Conservation (phyloP, 1,284 basidiomycete genomes). For the Ganoderma lingzhi region DNA sequence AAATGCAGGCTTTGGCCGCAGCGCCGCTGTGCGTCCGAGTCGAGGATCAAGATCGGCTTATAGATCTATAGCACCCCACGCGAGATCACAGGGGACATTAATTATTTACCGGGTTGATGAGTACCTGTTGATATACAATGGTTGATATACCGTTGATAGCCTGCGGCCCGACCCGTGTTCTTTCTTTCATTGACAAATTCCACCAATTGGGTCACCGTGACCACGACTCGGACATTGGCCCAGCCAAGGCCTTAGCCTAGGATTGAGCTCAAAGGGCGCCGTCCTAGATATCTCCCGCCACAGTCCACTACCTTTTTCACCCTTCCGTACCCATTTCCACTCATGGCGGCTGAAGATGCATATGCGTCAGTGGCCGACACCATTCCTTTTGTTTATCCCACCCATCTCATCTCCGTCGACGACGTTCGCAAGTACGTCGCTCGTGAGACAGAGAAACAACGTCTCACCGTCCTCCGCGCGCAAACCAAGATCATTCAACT, state of each 20-base stretch:
- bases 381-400: neutral
- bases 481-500: neutral
- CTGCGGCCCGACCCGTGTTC: no score
- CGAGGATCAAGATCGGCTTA: neutral
- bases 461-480: neutral
- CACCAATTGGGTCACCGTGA: no score
- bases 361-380: neutral
- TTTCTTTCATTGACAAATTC: no score
- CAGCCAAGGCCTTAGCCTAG: no score
- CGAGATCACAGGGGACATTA: neutral
- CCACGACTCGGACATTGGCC: no score
- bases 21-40: neutral
- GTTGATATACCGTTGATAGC: no score
- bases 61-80: constrained; percentile 6
- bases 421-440: constrained; percentile 1
- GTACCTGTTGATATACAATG: no score
- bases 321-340: neutral
- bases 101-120: no score
- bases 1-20: neutral
- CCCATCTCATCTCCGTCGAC: neutral
- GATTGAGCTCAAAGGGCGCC: neutral
- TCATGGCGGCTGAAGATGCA: neutral
- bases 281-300: no score
- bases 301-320: neutral
- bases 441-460: neutral